These are phyloP conservation scores for Podospora sp. DNA, from an alignment of 495 filamentous ascomycete genomes.

Conservation along the genomic window DNA sequence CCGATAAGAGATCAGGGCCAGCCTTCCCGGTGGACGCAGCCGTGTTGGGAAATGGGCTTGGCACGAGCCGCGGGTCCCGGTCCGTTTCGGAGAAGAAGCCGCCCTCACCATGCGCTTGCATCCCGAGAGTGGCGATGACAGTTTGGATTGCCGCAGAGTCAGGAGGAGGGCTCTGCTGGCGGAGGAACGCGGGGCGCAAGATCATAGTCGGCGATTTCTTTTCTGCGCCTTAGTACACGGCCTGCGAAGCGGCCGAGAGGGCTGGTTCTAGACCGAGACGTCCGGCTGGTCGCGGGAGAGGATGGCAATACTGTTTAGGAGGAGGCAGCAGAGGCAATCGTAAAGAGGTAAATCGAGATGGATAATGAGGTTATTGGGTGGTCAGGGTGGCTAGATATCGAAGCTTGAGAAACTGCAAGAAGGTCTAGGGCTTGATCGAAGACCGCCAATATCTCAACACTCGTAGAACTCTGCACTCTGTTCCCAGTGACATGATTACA, in stretches of 20 bases:
- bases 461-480: neutral
- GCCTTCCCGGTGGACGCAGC: slow-evolving; percentile 23
- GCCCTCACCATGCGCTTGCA: slow-evolving; percentile 61
- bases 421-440: neutral
- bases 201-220: neutral
- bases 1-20: slow-evolving; percentile 22
- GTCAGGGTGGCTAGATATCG: neutral
- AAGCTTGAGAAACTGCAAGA: neutral
- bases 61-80: slow-evolving; percentile 51
- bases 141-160: slow-evolving; percentile 42
- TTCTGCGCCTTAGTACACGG: neutral
- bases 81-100: slow-evolving; percentile 69
- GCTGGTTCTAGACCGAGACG: neutral
- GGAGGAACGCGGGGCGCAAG: slow-evolving; percentile 9
- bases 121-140: slow-evolving; percentile 48
- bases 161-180: slow-evolving; percentile 30
- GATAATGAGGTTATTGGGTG: neutral
- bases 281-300: neutral
- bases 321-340: neutral
- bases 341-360: neutral
- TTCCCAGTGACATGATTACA: neutral
- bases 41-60: slow-evolving; percentile 50
- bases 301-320: neutral
- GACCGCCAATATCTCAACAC: neutral
- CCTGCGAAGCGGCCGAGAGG: neutral